Conservation (phyloP, 192 early-diverging fungal genomes). For the Tieghemiomyces parasiticus region DNA sequence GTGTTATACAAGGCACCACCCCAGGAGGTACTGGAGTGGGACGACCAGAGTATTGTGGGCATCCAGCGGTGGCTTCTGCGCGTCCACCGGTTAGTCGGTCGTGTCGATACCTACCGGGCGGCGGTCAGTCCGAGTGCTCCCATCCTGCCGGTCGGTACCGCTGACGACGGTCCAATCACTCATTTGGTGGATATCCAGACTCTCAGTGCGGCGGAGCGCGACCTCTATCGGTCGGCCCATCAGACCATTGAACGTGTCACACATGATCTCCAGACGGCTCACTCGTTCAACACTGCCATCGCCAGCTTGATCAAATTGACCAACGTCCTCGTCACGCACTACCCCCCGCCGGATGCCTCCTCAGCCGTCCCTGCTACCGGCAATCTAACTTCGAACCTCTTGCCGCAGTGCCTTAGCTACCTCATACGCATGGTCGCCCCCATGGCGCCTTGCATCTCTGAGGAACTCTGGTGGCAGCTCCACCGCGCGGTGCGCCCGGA, state of each 20-base stretch:
- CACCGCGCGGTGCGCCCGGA: conserved; percentile 28
- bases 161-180: neutral
- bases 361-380: conserved; percentile 29
- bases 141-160: neutral
- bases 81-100: conserved; percentile 39
- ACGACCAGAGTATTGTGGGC: conserved; percentile 76
- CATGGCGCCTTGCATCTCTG: conserved; percentile 54
- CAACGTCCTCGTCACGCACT: conserved; percentile 20
- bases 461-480: conserved; percentile 53
- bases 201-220: conserved; percentile 31
- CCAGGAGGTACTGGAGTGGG: conserved; percentile 81
- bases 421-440: conserved; percentile 59
- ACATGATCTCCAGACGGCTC: conserved; percentile 16
- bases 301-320: conserved; percentile 74
- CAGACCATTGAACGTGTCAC: conserved; percentile 40
- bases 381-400: too few species aligned
- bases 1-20: conserved; percentile 82
- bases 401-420: conserved; percentile 25
- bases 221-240: conserved; percentile 34
- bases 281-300: conserved; percentile 72
- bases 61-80: conserved; percentile 76
- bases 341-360: neutral
- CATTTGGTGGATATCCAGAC: conserved; percentile 4
- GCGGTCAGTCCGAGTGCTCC: neutral
- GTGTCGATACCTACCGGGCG: conserved; percentile 6